phyloP scores from a whole-genome alignment of 352 stramenopile species.

The Pythium chondricola region DNA sequence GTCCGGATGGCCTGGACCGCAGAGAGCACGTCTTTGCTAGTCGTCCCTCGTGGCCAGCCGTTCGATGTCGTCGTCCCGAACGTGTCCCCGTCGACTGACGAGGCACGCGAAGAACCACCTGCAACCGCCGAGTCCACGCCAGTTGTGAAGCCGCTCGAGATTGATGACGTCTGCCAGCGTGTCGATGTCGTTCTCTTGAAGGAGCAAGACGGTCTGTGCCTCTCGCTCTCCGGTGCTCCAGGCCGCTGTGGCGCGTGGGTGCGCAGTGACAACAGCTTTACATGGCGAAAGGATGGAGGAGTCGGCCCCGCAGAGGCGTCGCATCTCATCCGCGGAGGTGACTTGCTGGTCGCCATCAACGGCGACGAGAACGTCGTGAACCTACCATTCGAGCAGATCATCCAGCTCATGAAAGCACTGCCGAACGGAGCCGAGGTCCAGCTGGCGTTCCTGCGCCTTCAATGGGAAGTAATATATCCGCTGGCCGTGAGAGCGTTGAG shows the following conservation, averaged over 20 bases:
- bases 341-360: conserved; percentile 70
- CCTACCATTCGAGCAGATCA: conserved; percentile 64
- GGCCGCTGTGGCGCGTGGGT: conserved; percentile 75
- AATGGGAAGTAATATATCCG: conserved; percentile 48
- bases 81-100: background rate
- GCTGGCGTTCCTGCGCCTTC: conserved; percentile 53
- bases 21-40: conserved; percentile 53
- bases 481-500: conserved; percentile 45
- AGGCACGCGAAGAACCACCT: background rate
- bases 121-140: background rate
- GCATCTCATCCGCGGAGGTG: conserved; percentile 47
- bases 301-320: conserved; percentile 59
- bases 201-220: conserved; percentile 59
- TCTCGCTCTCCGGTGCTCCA: conserved; percentile 71
- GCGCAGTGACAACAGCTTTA: conserved; percentile 71
- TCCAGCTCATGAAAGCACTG: conserved; percentile 53
- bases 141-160: background rate
- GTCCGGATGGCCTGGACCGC: conserved; percentile 51
- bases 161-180: conserved; percentile 32
- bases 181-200: conserved; percentile 51
- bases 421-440: conserved; percentile 31
- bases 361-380: conserved; percentile 43
- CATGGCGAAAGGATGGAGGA: conserved; percentile 31
- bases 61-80: conserved; percentile 28
- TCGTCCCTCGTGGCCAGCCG: conserved; percentile 46